Evolutionary conservation across 1,139 yeast species (phyloP).

Genomic region (Yamadazyma friedrichii): DNA sequence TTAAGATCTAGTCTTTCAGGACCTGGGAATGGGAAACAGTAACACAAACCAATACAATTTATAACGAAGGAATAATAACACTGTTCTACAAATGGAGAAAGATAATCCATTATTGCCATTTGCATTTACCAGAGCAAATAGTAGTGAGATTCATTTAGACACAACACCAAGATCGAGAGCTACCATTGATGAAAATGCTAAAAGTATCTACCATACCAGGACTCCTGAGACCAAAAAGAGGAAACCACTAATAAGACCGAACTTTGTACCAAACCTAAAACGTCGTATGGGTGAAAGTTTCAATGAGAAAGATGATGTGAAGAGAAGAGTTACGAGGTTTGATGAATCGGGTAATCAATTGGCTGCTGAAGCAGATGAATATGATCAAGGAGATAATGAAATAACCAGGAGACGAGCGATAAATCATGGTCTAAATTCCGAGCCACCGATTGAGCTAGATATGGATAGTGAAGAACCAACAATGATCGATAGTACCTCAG

Average conservation of each 20-base stretch:
- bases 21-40: not conserved
- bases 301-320: constrained; percentile 44
- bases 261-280: constrained; percentile 35
- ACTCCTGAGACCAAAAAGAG: constrained; percentile 6
- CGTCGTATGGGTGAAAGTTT: constrained; percentile 48
- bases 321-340: constrained; percentile 30
- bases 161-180: constrained; percentile 37
- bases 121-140: constrained; percentile 32
- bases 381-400: not conserved
- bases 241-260: constrained; percentile 21
- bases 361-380: not conserved
- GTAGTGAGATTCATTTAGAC: constrained; percentile 27
- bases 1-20: too few species aligned
- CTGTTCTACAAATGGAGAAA: constrained; percentile 29
- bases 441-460: not conserved
- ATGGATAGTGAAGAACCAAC: constrained; percentile 17
- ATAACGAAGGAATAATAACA: not conserved
- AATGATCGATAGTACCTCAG: constrained; percentile 15
- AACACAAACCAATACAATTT: not conserved
- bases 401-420: not conserved
- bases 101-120: constrained; percentile 43
- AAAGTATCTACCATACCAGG: constrained; percentile 20
- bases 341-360: not conserved
- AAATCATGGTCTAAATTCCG: not conserved
- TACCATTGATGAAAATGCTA: constrained; percentile 40